These are phyloP conservation scores for Ascodesmis nigricans DNA, from an alignment of 495 filamentous ascomycete genomes.

Conservation along the genomic window DNA sequence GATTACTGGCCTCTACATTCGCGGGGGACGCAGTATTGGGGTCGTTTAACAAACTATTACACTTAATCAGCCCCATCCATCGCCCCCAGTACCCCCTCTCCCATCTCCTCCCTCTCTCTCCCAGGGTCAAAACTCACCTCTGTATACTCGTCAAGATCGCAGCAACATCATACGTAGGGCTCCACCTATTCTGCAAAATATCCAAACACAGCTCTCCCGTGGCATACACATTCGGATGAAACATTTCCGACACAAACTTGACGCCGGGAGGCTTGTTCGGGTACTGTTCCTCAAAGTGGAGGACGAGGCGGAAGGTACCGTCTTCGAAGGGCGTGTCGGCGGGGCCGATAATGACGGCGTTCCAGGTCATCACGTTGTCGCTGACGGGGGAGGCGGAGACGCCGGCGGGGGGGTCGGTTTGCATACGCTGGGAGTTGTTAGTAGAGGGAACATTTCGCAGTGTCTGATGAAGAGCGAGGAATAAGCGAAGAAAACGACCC, in stretches of 20 bases:
- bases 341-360: slow-evolving; percentile 94
- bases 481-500: background rate
- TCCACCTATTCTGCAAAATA: slow-evolving; percentile 96
- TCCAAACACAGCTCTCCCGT: slow-evolving; percentile 93
- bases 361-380: slow-evolving; percentile 99
- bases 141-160: slow-evolving; percentile 95
- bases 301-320: slow-evolving; percentile 88
- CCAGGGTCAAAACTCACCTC: slow-evolving; percentile 37
- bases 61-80: slow-evolving; percentile 4
- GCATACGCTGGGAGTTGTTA: slow-evolving; percentile 82
- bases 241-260: slow-evolving; percentile 98
- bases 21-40: slow-evolving; percentile 93
- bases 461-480: slow-evolving; percentile 1
- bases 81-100: background rate
- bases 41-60: slow-evolving; percentile 72
- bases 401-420: slow-evolving; percentile 92
- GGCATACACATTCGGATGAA: slow-evolving; percentile 94
- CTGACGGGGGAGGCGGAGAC: slow-evolving; percentile 92
- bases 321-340: slow-evolving; percentile 97
- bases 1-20: slow-evolving; percentile 93
- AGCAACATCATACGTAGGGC: slow-evolving; percentile 94
- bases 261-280: slow-evolving; percentile 94
- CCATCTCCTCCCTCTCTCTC: background rate
- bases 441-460: no score
- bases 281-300: slow-evolving; percentile 98